phyloP scores from a whole-genome alignment of 306 rosid genomes.

The Glycine latifolia region DNA sequence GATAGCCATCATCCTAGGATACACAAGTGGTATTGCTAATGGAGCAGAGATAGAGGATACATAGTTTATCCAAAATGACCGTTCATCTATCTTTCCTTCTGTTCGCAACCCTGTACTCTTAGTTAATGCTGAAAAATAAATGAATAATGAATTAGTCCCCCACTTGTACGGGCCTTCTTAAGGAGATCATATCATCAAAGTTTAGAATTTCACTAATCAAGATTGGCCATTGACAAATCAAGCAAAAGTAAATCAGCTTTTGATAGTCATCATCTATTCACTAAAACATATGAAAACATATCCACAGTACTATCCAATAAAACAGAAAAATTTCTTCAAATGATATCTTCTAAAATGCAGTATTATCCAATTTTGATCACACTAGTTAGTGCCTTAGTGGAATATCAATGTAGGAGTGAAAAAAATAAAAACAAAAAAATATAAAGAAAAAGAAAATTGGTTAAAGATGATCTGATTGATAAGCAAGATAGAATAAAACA shows the following conservation, averaged over 20 bases:
- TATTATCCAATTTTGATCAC: slow-evolving; percentile 6
- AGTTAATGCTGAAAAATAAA: slow-evolving; percentile 76
- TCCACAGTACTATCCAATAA: background rate
- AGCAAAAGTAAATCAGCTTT: slow-evolving; percentile 22
- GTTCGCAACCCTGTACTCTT: slow-evolving; percentile 84
- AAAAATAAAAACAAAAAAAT: background rate
- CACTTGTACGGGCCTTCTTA: slow-evolving; percentile 29
- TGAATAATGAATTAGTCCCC: slow-evolving; percentile 41
- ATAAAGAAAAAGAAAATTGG: slow-evolving; percentile 6
- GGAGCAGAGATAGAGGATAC: slow-evolving; percentile 85
- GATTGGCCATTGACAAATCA: slow-evolving; percentile 34
- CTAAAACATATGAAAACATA: slow-evolving; percentile 30
- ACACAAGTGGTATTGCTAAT: slow-evolving; percentile 91
- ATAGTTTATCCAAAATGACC: slow-evolving; percentile 87
- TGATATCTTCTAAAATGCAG: background rate
- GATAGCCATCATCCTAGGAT: slow-evolving; percentile 92
- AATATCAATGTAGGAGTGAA: slow-evolving; percentile 11
- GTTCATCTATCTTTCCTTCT: slow-evolving; percentile 91
- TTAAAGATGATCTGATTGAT: background rate
- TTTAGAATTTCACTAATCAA: slow-evolving; percentile 26
- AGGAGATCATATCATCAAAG: slow-evolving; percentile 32
- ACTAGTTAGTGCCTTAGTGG: background rate
- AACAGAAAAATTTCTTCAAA: too few relatives aligned
- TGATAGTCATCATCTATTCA: slow-evolving; percentile 27
- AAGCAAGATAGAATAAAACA: slow-evolving; percentile 28